phyloP scores from a whole-genome alignment of 164 flowering plant species.

The Cinnamomum chago region DNA sequence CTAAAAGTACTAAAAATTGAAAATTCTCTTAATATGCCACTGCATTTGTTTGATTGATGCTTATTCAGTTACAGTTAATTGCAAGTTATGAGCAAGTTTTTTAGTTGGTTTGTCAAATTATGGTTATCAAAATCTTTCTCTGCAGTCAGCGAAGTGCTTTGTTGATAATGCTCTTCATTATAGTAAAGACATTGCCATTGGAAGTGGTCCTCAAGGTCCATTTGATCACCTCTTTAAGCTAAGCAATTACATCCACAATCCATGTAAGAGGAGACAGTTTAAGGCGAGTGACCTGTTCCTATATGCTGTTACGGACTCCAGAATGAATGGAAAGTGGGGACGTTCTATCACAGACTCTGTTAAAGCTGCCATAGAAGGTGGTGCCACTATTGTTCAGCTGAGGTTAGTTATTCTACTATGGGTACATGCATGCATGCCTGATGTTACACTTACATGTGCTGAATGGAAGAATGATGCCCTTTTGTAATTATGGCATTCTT shows the following conservation, averaged over 20 bases:
- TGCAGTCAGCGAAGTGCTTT: slow-evolving; percentile 75
- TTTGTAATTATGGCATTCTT: not conserved
- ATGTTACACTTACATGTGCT: not conserved
- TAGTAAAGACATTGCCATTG: slow-evolving; percentile 77
- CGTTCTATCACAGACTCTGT: slow-evolving; percentile 82
- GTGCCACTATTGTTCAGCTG: slow-evolving; percentile 86
- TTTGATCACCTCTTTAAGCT: slow-evolving; percentile 75
- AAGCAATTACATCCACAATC: slow-evolving; percentile 23
- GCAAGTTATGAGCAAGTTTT: not conserved
- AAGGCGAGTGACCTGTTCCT: slow-evolving; percentile 60
- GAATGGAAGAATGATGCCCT: not conserved
- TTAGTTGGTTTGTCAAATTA: not conserved
- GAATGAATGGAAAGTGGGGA: slow-evolving; percentile 85
- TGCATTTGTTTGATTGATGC: not conserved
- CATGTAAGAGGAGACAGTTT: slow-evolving; percentile 27
- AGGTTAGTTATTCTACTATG: slow-evolving; percentile 45
- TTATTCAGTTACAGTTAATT: not conserved
- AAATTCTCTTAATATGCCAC: not conserved
- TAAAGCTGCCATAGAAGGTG: slow-evolving; percentile 85
- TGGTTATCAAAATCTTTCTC: slow-evolving; percentile 7
- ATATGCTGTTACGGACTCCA: slow-evolving; percentile 87
- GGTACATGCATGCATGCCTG: slow-evolving; percentile 1
- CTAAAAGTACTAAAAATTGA: not conserved
- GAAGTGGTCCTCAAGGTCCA: slow-evolving; percentile 87
- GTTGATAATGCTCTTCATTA: slow-evolving; percentile 71